These are phyloP conservation scores for Ceratonia siliqua DNA, from an alignment of 306 rosid species.

Conservation along the genomic window DNA sequence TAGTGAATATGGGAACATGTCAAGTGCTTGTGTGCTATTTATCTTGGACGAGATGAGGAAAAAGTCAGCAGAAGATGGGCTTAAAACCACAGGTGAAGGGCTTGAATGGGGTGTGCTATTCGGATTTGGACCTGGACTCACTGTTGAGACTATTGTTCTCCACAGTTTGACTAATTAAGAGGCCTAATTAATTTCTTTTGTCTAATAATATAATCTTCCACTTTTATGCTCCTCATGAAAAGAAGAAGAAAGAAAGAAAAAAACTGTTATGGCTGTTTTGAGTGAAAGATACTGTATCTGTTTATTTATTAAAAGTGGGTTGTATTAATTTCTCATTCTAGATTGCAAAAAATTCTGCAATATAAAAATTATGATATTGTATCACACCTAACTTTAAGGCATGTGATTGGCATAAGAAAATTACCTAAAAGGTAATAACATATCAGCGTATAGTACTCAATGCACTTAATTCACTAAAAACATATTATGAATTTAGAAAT, in stretches of 20 bases:
- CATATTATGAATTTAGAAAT: too few relatives aligned
- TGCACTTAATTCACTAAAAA: too few relatives aligned
- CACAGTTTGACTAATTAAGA: slow-evolving; percentile 38
- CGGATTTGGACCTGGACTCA: slow-evolving; percentile 68
- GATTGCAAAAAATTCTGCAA: not conserved
- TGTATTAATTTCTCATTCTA: not conserved
- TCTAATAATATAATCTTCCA: not conserved
- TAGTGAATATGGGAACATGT: slow-evolving; percentile 65
- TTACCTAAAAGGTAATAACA: too few relatives aligned
- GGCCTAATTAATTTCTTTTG: not conserved
- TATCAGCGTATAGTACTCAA: too few relatives aligned
- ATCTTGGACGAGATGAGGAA: slow-evolving; percentile 63
- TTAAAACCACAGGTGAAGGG: slow-evolving; percentile 53
- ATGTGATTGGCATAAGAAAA: too few relatives aligned
- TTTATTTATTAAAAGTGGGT: not conserved
- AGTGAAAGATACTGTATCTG: not conserved
- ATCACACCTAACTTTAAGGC: not conserved
- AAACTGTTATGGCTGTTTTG: not conserved
- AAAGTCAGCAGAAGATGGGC: slow-evolving; percentile 45
- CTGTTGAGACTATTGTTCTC: slow-evolving; percentile 62
- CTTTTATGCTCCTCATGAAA: too few relatives aligned
- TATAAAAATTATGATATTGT: not conserved
- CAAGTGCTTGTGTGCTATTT: slow-evolving; percentile 66
- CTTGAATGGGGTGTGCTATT: slow-evolving; percentile 66
- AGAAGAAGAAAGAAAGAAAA: too few relatives aligned